These are phyloP conservation scores for Sporothrix globosa DNA, from an alignment of 2,329 filamentous ascomycete species.

Conservation along the genomic window DNA sequence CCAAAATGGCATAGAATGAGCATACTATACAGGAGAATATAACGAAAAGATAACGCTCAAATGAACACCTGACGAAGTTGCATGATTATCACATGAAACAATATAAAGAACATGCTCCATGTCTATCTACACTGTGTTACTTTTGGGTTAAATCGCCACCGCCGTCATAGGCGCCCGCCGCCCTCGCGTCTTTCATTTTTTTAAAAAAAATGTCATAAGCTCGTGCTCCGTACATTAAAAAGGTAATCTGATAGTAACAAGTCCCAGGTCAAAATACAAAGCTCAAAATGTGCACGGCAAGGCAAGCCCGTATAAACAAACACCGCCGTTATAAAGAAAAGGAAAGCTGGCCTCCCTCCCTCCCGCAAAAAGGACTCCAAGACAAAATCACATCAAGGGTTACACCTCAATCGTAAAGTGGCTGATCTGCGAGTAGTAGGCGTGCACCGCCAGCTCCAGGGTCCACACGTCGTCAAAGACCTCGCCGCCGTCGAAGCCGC, in stretches of 20 bases:
- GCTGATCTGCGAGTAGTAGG: conserved; percentile 74
- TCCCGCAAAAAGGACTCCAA: neutral
- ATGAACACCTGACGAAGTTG: too few species aligned
- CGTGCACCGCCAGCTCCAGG: conserved; percentile 69
- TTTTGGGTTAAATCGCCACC: neutral
- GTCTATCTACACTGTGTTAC: neutral
- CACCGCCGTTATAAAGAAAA: neutral
- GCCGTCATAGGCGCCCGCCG: neutral
- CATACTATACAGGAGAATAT: neutral
- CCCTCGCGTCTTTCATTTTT: neutral
- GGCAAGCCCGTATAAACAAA: neutral
- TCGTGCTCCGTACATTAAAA: conserved; percentile 10
- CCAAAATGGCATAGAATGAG: conserved; percentile 13
- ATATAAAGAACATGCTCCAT: neutral
- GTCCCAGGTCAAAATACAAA: neutral
- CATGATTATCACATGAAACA: too few species aligned
- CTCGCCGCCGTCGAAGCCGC: conserved; percentile 68
- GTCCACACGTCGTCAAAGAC: conserved; percentile 71
- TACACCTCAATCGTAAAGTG: conserved; percentile 71
- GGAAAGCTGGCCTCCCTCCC: neutral
- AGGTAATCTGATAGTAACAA: neutral
- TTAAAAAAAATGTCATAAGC: conserved; percentile 1
- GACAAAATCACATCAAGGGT: neutral
- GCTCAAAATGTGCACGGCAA: neutral
- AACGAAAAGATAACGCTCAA: neutral